Base-by-base conservation (phyloP, 768 basidiomycete species). In the Calocybe indica region DNA sequence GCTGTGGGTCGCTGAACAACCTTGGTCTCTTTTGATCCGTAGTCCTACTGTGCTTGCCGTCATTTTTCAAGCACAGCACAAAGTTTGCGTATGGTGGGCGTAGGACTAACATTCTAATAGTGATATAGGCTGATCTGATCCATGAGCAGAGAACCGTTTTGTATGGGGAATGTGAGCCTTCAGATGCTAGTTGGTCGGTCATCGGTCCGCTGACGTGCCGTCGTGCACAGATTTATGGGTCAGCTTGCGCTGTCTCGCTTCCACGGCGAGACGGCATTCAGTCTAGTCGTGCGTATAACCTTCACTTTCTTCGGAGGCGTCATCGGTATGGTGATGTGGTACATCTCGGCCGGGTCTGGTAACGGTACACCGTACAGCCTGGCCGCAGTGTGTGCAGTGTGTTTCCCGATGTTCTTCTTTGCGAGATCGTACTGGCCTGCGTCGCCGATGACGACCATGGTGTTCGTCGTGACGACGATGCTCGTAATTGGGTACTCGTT, bases 401-500 rank as follows among this genome's bases (percentile, higher is more conserved):
- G 77, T 47, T 87, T 84, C 57, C 90, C 89, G 0, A 70, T 85
- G 54, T 75, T 90, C 55, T 82, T 82, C 60, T 88, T 77, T 55
- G 70, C 75, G n/a, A 69, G 83, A 40, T 61, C 90, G 13, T 86
- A 90, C 62, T 86, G 78, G 74, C 85, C 88, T 1, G 81, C 79
- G 7, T 73, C 81, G 1, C 82, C 84, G 0, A 78, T 90, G 72
- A 82, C 78, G n/a, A 81, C 81, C 45, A 68, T 87, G 30, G 76
- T 88, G 14, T 77, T 82, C 57, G 82, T 80, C 55, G 75, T 85
- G 6, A 89, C 86, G 1, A 55, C 11, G 2, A 29, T 35, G 36
- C 37, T 86, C 85, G 75, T 88, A 0, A 57, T 87, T 37, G 88
- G 86, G 2, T 88, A 83, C 61, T 88, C 85, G 7, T 88, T 84